These are phyloP conservation scores for Fusarium cyanostomum DNA, from an alignment of 2,329 filamentous ascomycete genomes.

Conservation along the genomic window DNA sequence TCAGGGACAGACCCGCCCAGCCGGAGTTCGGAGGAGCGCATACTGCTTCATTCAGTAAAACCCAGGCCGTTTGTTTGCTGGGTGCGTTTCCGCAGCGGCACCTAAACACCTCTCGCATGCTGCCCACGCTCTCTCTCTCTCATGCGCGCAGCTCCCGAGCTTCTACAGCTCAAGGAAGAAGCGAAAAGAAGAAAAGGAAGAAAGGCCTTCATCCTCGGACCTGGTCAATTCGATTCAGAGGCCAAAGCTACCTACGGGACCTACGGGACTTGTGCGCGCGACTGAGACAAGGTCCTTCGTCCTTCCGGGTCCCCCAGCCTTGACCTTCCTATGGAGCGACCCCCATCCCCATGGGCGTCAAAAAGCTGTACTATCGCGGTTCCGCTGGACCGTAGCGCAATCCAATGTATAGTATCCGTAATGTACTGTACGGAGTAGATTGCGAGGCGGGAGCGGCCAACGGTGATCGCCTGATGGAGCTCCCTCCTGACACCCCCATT, in stretches of 20 bases:
- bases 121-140: not conserved
- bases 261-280: slow-evolving; percentile 1
- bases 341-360: slow-evolving; percentile 7
- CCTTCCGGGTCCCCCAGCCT: slow-evolving; percentile 24
- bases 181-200: not conserved
- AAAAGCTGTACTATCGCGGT: slow-evolving; percentile 28
- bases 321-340: slow-evolving; percentile 13
- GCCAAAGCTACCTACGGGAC: not conserved
- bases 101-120: slow-evolving; percentile 1
- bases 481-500: not conserved
- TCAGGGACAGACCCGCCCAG: slow-evolving; percentile 33
- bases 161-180: not conserved
- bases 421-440: slow-evolving; percentile 1
- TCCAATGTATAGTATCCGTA: slow-evolving; percentile 5
- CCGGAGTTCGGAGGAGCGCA: slow-evolving; percentile 40
- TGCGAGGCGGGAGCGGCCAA: not conserved
- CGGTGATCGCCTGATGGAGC: slow-evolving; percentile 3
- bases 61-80: slow-evolving; percentile 21
- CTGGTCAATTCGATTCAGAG: not conserved
- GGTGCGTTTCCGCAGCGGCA: slow-evolving; percentile 9
- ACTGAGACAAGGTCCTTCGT: slow-evolving; percentile 20
- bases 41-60: slow-evolving; percentile 27
- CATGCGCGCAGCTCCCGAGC: not conserved
- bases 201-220: not conserved
- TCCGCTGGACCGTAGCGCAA: slow-evolving; percentile 43